Evolutionary conservation across 2,329 filamentous ascomycete species (phyloP).

Genomic region (Hypoxylon sp.): DNA sequence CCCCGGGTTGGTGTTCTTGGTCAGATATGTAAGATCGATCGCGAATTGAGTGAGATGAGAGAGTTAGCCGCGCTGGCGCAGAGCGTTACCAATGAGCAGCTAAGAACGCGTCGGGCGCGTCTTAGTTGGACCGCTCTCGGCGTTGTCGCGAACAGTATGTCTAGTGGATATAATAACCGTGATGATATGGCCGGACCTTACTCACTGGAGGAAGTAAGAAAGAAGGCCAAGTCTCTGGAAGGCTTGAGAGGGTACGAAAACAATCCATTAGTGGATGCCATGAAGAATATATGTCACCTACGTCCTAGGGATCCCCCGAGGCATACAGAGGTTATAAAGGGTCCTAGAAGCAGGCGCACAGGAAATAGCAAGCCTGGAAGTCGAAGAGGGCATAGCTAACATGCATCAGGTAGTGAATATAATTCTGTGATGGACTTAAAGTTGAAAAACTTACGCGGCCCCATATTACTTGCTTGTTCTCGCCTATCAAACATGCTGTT

Average conservation of each 20-base stretch:
- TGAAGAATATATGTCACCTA: conserved; percentile 16
- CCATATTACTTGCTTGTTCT: background rate
- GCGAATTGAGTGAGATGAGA: conserved; percentile 60
- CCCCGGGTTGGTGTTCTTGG: conserved; percentile 52
- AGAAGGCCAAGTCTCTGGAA: conserved; percentile 38
- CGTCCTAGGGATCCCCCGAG: background rate
- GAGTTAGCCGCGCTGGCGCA: conserved; percentile 59
- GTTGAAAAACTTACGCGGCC: background rate
- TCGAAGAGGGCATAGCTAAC: conserved; percentile 9
- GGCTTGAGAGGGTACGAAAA: conserved; percentile 44
- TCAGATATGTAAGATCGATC: conserved; percentile 56
- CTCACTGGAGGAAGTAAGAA: conserved; percentile 44
- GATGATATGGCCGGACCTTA: conserved; percentile 55
- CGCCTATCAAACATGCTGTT: background rate
- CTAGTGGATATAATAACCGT: conserved; percentile 46
- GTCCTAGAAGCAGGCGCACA: background rate
- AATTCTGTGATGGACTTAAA: conserved; percentile 1
- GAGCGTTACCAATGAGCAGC: conserved; percentile 49
- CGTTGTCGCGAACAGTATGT: conserved; percentile 50
- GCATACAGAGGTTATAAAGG: background rate
- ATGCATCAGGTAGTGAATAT: background rate
- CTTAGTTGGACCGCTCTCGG: conserved; percentile 61
- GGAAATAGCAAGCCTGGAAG: background rate
- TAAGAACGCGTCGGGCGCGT: conserved; percentile 47
- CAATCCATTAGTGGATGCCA: conserved; percentile 38